Conservation (phyloP, 2,329 filamentous ascomycete genomes). For the Fusarium humuli region DNA sequence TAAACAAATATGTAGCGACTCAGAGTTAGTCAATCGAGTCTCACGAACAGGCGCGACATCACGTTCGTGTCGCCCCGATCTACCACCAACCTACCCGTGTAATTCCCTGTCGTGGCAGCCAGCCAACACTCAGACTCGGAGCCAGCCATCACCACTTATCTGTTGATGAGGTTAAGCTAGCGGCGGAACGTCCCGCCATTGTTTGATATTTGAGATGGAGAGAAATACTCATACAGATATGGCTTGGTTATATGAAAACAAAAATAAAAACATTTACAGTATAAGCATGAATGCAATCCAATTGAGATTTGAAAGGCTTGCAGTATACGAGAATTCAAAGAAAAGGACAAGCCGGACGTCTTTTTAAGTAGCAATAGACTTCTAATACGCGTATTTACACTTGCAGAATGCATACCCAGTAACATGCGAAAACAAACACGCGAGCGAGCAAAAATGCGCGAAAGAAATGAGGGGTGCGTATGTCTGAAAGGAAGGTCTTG, state of each 20-base stretch:
- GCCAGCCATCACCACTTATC: background rate
- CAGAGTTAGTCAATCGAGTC: conserved; percentile 29
- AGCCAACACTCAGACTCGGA: background rate
- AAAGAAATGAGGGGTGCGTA: conserved; percentile 13
- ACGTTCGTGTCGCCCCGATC: conserved; percentile 19
- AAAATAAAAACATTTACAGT: background rate
- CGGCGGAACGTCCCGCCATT: conserved; percentile 42
- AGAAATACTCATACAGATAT: background rate
- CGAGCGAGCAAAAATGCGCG: conserved; percentile 22
- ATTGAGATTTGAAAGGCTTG: background rate
- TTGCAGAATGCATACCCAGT: background rate
- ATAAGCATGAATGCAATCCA: background rate
- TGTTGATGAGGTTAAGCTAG: conserved; percentile 13
- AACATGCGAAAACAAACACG: conserved; percentile 31
- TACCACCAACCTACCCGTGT: background rate
- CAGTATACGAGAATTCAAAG: background rate
- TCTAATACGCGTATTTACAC: conserved; percentile 1
- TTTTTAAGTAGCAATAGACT: background rate
- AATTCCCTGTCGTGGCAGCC: background rate
- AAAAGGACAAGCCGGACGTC: background rate
- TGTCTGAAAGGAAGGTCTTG: background rate
- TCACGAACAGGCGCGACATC: conserved; percentile 9
- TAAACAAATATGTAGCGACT: conserved; percentile 29
- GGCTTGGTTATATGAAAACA: background rate
- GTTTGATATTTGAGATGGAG: background rate